These are phyloP conservation scores for Thymus quinquecostatus DNA, from an alignment of 257 asterid genomes.

Conservation along the genomic window DNA sequence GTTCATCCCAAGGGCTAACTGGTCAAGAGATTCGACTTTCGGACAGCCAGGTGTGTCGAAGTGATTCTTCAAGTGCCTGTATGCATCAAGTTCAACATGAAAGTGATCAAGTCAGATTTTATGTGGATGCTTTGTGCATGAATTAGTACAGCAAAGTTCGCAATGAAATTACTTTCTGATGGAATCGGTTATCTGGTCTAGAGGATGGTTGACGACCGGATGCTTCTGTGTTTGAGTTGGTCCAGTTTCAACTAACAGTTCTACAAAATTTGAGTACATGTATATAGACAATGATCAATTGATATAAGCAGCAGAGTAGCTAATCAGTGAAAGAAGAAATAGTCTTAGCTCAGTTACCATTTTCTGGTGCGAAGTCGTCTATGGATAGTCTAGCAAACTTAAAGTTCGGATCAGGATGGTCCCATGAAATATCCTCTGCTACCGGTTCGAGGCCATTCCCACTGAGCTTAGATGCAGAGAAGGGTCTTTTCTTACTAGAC, in stretches of 20 bases:
- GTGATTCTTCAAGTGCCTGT: conserved; percentile 90
- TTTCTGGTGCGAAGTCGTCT: conserved; percentile 49
- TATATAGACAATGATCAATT: conserved; percentile 4
- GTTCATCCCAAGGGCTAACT: conserved; percentile 73
- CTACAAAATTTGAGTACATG: conserved; percentile 42
- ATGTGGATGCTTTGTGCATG: background rate
- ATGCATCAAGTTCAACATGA: conserved; percentile 18
- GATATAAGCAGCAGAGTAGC: conserved; percentile 16
- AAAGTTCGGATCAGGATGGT: conserved; percentile 52
- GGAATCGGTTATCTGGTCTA: conserved; percentile 73
- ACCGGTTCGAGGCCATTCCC: conserved; percentile 80
- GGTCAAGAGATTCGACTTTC: conserved; percentile 65
- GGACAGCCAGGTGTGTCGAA: conserved; percentile 80
- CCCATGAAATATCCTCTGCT: conserved; percentile 72
- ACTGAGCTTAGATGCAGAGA: conserved; percentile 63
- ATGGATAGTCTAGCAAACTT: conserved; percentile 56
- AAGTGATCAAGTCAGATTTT: conserved; percentile 1
- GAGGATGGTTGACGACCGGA: conserved; percentile 46
- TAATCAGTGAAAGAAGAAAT: background rate
- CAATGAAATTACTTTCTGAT: conserved; percentile 57
- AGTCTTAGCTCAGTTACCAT: conserved; percentile 42
- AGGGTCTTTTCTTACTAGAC: conserved; percentile 68
- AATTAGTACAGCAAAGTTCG: conserved; percentile 9
- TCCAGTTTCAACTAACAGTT: conserved; percentile 81
- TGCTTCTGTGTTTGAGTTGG: conserved; percentile 80